Percentiles rank a stretch among this genome's conserved stretches.
Evolutionary conservation across 1,139 yeast genomes (phyloP).

Genomic region (Yamadazyma mexicana): DNA sequence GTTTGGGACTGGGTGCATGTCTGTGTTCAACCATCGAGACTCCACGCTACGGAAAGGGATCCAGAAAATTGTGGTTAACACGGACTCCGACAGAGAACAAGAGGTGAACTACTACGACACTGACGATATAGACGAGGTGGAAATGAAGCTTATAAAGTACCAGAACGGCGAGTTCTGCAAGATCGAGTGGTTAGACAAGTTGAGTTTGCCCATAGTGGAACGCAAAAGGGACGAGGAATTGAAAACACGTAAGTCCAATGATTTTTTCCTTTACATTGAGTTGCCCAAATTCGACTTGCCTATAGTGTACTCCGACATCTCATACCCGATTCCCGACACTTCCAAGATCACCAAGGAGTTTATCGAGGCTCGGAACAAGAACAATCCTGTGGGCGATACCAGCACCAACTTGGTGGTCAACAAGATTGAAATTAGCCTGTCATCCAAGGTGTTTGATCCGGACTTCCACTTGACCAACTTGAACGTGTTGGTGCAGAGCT

Average conservation of each 20-base stretch:
- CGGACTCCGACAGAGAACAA: neutral
- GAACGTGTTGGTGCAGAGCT: neutral
- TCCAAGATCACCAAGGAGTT: constrained; percentile 10
- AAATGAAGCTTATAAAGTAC: constrained; percentile 57
- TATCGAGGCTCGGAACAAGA: constrained; percentile 7
- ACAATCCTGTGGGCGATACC: constrained; percentile 8
- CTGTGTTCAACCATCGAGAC: constrained; percentile 51
- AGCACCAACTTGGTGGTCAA: constrained; percentile 32
- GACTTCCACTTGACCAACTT: constrained; percentile 28
- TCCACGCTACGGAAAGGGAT: constrained; percentile 36
- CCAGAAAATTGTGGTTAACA: constrained; percentile 32
- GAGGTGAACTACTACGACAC: constrained; percentile 24
- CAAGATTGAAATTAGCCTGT: constrained; percentile 33
- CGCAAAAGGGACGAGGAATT: constrained; percentile 36
- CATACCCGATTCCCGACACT: constrained; percentile 21
- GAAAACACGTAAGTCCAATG: neutral
- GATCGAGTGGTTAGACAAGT: constrained; percentile 74
- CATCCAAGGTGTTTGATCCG: constrained; percentile 37
- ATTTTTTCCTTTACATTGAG: constrained; percentile 61
- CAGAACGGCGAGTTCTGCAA: constrained; percentile 66
- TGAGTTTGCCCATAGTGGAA: constrained; percentile 53
- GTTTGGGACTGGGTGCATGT: constrained; percentile 62
- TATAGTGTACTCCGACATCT: constrained; percentile 69
- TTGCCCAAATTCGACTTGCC: constrained; percentile 79
- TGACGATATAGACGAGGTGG: constrained; percentile 37